Conservation (phyloP, 2,329 filamentous ascomycete genomes). For the Alternaria sp. region DNA sequence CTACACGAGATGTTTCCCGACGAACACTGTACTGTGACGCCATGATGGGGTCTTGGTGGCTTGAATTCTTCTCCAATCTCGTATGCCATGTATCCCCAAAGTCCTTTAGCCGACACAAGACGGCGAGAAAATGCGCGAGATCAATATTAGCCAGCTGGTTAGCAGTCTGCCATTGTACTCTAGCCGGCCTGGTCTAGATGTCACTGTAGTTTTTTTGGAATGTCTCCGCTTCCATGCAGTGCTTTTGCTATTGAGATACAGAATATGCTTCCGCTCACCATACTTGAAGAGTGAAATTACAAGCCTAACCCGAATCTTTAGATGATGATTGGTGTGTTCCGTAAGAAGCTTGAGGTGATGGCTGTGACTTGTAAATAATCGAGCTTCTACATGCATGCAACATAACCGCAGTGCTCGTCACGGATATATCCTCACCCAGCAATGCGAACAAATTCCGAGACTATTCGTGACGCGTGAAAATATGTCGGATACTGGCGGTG, state of each 20-base stretch:
- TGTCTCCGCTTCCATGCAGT: not conserved
- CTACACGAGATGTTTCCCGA: conserved; percentile 24
- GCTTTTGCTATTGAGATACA: not conserved
- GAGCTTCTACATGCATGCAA: not conserved
- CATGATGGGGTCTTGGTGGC: conserved; percentile 3
- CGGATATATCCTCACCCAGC: not conserved
- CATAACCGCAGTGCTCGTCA: not conserved
- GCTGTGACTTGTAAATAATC: not conserved
- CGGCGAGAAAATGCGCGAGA: not conserved
- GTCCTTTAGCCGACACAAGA: not conserved
- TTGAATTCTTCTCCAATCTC: conserved; percentile 5
- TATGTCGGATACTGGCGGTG: conserved; percentile 8
- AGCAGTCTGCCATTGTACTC: not conserved
- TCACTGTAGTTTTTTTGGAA: not conserved
- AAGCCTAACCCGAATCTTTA: not conserved
- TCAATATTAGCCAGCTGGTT: not conserved
- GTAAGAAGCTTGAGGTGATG: not conserved
- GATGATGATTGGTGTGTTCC: not conserved
- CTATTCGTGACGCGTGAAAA: not conserved
- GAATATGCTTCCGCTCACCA: not conserved
- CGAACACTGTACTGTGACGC: conserved; percentile 13
- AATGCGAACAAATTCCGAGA: not conserved
- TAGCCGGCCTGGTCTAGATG: not conserved
- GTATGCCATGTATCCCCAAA: conserved; percentile 5
- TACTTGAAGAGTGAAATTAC: too few relatives aligned